phyloP scores from a whole-genome alignment of 2,329 filamentous ascomycete genomes.

The Monosporascus sp. region DNA sequence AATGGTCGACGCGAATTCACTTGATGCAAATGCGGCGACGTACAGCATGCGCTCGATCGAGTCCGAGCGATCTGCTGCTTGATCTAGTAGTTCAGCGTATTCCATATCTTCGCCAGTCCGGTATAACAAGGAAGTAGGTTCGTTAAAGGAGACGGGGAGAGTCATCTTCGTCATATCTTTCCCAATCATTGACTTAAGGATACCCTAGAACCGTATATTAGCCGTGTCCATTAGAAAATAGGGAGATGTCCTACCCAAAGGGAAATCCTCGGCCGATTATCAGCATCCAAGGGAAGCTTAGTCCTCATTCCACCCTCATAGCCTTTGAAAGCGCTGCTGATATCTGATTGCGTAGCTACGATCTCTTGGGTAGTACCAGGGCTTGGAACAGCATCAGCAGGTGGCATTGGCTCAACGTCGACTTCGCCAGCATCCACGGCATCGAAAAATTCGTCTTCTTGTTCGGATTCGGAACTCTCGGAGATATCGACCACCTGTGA shows the following conservation, averaged over 20 bases:
- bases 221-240: conserved; percentile 2
- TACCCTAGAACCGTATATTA: conserved; percentile 55
- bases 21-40: conserved; percentile 91
- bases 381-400: conserved; percentile 33
- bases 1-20: conserved; percentile 94
- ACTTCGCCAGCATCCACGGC: conserved; percentile 91
- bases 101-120: conserved; percentile 98
- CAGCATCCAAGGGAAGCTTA: conserved; percentile 80
- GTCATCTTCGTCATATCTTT: conserved; percentile 99
- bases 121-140: conserved; percentile 91
- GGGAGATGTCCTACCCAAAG: conserved; percentile 69
- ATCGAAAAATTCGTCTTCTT: conserved; percentile 88
- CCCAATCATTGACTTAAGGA: conserved; percentile 98
- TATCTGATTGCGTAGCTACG: conserved; percentile 50
- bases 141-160: conserved; percentile 94
- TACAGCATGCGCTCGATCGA: conserved; percentile 91
- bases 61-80: conserved; percentile 77
- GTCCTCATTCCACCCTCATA: conserved; percentile 85
- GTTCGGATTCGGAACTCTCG: conserved; percentile 69
- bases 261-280: conserved; percentile 88
- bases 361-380: conserved; percentile 40
- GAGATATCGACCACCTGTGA: conserved; percentile 69
- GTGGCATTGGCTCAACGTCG: conserved; percentile 65
- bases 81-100: conserved; percentile 87
- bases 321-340: conserved; percentile 74